These are phyloP conservation scores for Mercurialis annua DNA, from an alignment of 345 rosid species.

Conservation along the genomic window DNA sequence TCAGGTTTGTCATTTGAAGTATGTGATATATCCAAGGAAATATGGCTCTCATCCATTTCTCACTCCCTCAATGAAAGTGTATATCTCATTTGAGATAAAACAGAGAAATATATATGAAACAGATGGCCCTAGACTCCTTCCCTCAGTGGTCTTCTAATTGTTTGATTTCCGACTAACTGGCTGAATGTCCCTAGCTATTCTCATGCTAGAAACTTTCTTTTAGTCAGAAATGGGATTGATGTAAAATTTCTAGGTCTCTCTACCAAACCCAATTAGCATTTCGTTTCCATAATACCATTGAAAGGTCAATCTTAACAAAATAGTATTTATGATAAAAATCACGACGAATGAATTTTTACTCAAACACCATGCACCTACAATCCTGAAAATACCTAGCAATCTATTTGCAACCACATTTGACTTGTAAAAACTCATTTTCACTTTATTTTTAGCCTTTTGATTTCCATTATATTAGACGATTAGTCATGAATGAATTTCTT, in stretches of 20 bases:
- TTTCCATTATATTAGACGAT: background rate
- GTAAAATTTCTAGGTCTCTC: too few relatives aligned
- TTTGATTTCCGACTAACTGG: background rate
- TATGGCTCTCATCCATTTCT: background rate
- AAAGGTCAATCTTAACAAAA: too few relatives aligned
- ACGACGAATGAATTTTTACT: too few relatives aligned
- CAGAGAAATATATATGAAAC: background rate
- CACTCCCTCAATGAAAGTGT: background rate
- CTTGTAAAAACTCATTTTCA: too few relatives aligned
- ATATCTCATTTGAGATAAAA: background rate
- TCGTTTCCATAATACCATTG: too few relatives aligned
- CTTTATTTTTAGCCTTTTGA: background rate
- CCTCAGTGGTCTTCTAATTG: background rate
- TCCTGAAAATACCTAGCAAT: too few relatives aligned
- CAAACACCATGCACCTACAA: too few relatives aligned
- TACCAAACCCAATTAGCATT: too few relatives aligned
- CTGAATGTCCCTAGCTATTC: background rate
- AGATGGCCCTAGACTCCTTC: background rate
- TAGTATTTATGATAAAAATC: too few relatives aligned
- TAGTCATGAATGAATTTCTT: conserved; percentile 5
- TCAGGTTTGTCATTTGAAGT: conserved; percentile 50
- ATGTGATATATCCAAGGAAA: conserved; percentile 5
- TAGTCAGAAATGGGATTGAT: too few relatives aligned
- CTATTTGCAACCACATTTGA: too few relatives aligned
- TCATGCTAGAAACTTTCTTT: background rate